Percentiles rank a stretch among this genome's conserved stretches.
phyloP scores from a whole-genome alignment of 768 basidiomycete species.

The Sporobolomyces roseus region DNA sequence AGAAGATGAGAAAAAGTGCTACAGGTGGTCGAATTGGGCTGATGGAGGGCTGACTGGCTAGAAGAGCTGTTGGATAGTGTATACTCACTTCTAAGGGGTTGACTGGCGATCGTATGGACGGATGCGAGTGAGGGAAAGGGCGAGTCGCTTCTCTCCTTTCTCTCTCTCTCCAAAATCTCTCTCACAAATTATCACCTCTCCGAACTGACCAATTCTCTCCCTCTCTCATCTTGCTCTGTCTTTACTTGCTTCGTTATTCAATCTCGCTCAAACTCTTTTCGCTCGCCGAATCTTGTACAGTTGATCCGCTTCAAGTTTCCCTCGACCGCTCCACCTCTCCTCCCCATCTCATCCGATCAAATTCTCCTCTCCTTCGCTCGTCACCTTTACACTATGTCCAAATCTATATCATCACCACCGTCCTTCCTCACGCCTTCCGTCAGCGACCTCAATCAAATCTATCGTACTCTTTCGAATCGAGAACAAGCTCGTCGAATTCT shows the following conservation, averaged over 20 bases:
- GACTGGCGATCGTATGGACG: slow-evolving; percentile 21
- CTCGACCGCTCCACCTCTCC: no score
- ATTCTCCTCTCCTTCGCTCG: neutral
- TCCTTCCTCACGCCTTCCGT: neutral
- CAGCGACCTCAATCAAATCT: neutral
- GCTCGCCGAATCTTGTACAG: no score
- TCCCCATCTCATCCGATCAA: neutral
- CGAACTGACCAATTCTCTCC: no score
- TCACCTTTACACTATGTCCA: no score
- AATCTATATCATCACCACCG: neutral
- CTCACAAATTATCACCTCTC: neutral
- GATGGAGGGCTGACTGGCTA: no score
- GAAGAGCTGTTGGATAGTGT: neutral
- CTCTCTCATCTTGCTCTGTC: no score
- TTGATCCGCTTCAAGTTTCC: no score
- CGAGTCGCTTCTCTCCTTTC: neutral
- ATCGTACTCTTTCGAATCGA: neutral
- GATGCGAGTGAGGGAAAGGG: neutral
- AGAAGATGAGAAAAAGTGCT: no score
- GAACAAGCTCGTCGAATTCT: slow-evolving; percentile 4
- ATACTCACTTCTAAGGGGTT: slow-evolving; percentile 9
- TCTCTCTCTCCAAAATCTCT: neutral
- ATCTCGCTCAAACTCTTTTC: no score
- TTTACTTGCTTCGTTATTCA: no score
- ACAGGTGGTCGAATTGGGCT: neutral